Percentiles rank a stretch among this genome's conserved stretches.
These are phyloP conservation scores for Trametes pubescens DNA, from an alignment of 1,284 basidiomycete species.

Conservation along the genomic window DNA sequence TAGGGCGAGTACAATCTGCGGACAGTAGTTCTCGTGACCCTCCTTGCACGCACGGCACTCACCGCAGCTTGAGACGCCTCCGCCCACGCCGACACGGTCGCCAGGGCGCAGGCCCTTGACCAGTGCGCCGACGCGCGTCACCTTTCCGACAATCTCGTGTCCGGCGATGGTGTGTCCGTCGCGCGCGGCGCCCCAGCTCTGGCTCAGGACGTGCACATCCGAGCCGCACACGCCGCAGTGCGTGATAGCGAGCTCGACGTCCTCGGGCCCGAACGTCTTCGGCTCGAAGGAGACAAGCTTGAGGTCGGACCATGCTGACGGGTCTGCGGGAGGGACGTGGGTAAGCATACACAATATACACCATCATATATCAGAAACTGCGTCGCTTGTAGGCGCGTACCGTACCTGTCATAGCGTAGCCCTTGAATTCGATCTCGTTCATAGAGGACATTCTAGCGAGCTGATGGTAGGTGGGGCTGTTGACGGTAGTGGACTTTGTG, in stretches of 20 bases:
- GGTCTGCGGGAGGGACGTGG: slow-evolving; percentile 19
- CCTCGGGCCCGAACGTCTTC: slow-evolving; percentile 44
- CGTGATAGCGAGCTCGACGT: slow-evolving; percentile 50
- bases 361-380: neutral
- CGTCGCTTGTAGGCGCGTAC: neutral
- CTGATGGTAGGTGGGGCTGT: neutral
- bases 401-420: slow-evolving; percentile 34
- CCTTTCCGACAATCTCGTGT: slow-evolving; percentile 71
- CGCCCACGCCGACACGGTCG: slow-evolving; percentile 73
- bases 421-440: slow-evolving; percentile 32
- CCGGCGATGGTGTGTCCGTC: slow-evolving; percentile 52
- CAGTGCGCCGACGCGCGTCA: slow-evolving; percentile 59
- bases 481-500: neutral
- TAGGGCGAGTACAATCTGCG: slow-evolving; percentile 36
- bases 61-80: slow-evolving; percentile 62
- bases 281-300: slow-evolving; percentile 48
- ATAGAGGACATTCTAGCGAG: slow-evolving; percentile 16
- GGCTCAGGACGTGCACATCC: slow-evolving; percentile 59
- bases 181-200: slow-evolving; percentile 53
- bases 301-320: slow-evolving; percentile 50
- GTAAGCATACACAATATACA: neutral
- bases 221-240: slow-evolving; percentile 57
- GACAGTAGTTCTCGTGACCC: slow-evolving; percentile 64
- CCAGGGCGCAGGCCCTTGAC: slow-evolving; percentile 67
- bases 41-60: slow-evolving; percentile 61